Evolutionary conservation across 768 basidiomycete genomes (phyloP), one percentile per base, ranked within the genome.

Genomic region (Leccinum disarticulatum): DNA sequence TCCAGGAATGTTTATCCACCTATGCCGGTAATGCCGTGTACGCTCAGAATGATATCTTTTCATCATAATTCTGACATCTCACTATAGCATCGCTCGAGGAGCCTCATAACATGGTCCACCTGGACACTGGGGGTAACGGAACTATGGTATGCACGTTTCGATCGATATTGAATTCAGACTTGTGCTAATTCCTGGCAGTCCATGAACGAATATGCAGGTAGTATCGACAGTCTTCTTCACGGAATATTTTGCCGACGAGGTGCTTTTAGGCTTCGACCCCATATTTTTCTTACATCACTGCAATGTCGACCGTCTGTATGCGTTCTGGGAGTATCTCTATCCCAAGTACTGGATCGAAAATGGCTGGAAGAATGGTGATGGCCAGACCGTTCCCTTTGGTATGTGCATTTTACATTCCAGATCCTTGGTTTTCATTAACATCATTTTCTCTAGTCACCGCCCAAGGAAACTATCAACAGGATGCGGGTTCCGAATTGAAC

Each of bases 281-380:
- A 61, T 67, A 17, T 67, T 67, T 58, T 65, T 35, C 51, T 22
- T 67, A 28, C 66, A 67, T 31, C 66, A 67, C 17, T 51, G 54
- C 27, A 67, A 65, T 19, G 54, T 67, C 19, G 66, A 67, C 17
- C 66, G 66, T n/a, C 15, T 67, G n/a, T 65, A 61, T 9, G 66
- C 66, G 3, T 62, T 67, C 31, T 67, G 66, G 66, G 66, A 67
- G 52, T 67, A 68, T 28, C n/a, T 68, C 35, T 67, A 67, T 35
- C 58, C 66, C 4, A 2, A 62, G 0, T 65, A 67, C 52, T 67
- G 66, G 66, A 59, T 67, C 0, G 62, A 6, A 22, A 25, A 22
- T 1, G 66, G 66, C 19, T 67, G 66, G 66, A 61, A 59, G 43
- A 14, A 54, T 27, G 13, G 15, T 3, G 2, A 56, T 10, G 66